Conservation (phyloP, 148 eudicot genomes). For the Camellia japonica region DNA sequence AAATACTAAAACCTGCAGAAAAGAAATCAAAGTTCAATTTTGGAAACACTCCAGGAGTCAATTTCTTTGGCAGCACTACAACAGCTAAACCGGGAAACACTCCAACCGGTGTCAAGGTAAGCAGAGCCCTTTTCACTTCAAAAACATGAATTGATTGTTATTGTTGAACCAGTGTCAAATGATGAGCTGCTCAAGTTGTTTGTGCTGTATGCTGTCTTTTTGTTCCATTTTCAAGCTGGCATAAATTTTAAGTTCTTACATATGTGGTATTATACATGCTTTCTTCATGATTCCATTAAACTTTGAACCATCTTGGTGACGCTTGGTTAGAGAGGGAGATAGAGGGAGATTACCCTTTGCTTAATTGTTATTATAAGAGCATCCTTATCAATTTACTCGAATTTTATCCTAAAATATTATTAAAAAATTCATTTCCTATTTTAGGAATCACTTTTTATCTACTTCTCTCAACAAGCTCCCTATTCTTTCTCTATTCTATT, state of each 20-base stretch:
- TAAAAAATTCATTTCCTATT: no score
- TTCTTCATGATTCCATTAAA: not conserved
- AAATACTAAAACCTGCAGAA: conserved; percentile 60
- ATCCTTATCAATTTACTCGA: no score
- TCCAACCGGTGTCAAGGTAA: conserved; percentile 12
- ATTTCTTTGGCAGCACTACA: not conserved
- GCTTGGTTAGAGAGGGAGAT: no score
- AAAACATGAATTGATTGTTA: not conserved
- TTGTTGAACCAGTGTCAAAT: not conserved
- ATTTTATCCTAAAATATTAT: no score
- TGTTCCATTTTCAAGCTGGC: not conserved
- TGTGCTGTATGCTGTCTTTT: not conserved
- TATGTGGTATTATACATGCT: not conserved
- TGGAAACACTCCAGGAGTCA: conserved; percentile 32
- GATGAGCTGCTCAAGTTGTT: not conserved
- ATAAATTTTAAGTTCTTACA: not conserved
- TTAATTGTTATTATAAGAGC: no score
- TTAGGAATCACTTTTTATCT: no score
- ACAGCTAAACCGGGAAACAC: conserved; percentile 7
- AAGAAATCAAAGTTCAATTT: conserved; percentile 50
- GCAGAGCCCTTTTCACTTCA: not conserved
- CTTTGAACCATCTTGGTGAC: not conserved
- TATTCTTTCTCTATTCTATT: no score
- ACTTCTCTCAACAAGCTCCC: no score
- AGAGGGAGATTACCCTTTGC: no score